These are phyloP conservation scores for Draba incana DNA, from an alignment of 345 rosid genomes.

Conservation along the genomic window DNA sequence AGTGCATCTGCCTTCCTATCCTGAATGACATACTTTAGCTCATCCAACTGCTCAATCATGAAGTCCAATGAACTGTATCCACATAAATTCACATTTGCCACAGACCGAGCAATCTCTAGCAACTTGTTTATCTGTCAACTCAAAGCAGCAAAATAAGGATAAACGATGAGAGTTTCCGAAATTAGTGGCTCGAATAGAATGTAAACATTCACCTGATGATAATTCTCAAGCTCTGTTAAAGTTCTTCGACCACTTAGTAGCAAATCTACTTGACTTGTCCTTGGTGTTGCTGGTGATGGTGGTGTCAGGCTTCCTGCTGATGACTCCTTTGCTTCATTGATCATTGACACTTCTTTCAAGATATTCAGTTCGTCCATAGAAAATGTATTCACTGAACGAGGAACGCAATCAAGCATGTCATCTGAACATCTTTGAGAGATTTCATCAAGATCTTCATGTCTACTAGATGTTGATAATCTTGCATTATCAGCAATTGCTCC, in stretches of 20 bases:
- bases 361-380: slow-evolving; percentile 54
- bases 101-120: slow-evolving; percentile 71
- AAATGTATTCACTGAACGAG: slow-evolving; percentile 57
- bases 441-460: slow-evolving; percentile 54
- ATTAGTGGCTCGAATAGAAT: not conserved
- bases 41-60: slow-evolving; percentile 80
- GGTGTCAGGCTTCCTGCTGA: slow-evolving; percentile 93
- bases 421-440: slow-evolving; percentile 55
- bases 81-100: slow-evolving; percentile 67
- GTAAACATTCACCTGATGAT: slow-evolving; percentile 65
- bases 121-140: slow-evolving; percentile 75
- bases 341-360: slow-evolving; percentile 38
- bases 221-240: slow-evolving; percentile 79
- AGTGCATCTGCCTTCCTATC: slow-evolving; percentile 96
- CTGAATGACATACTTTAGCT: slow-evolving; percentile 86
- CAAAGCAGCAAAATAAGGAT: slow-evolving; percentile 19
- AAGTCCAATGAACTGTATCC: slow-evolving; percentile 71
- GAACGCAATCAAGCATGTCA: slow-evolving; percentile 63
- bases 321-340: slow-evolving; percentile 56
- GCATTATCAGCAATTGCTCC: slow-evolving; percentile 52
- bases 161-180: slow-evolving; percentile 8
- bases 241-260: slow-evolving; percentile 71
- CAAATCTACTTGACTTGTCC: slow-evolving; percentile 78
- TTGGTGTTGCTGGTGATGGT: slow-evolving; percentile 76
- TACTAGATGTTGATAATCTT: slow-evolving; percentile 42